Base-by-base conservation (phyloP, 1,139 yeast genomes). In the Meyerozyma smithsonii region DNA sequence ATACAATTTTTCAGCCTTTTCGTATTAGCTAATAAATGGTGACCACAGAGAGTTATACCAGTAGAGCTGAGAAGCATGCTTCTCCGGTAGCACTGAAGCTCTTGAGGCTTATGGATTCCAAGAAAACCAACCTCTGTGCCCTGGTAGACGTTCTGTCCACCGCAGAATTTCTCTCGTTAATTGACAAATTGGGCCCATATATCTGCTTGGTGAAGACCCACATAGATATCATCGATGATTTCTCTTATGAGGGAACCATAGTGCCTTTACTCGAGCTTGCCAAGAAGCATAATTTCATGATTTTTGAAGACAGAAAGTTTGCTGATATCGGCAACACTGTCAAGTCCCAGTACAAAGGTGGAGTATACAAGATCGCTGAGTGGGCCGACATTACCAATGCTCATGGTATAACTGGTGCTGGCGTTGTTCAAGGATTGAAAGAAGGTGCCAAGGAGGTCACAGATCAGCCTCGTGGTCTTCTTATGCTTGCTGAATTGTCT, bases 271-370 rank as follows among this genome's bases (percentile, higher is more conserved):
- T 84, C 45, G 78, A 61, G 42, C 68, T 90, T 25, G 78, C 96
- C 7, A 65, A 74, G 50, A 85, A 86, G 57, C 92, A 89, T 64
- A 77, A 84, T 46, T 90, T 90, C 52, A 65, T 92, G 72, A 83
- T 90, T 48, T 90, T 90, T 57, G 98, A 90, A 64, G 98, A 90
- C 64, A 78, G 99, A 49, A 94, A 94, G 67, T 94, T 94, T 64
- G 98, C 98, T 21, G 99, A 94, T 62, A 94, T 94, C 54, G 99
- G 99, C n/a, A 88, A 89, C 55, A 94, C 98, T 1, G 98, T 92
- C 39, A 90, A 90, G 64, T 76, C 87, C 33, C 99, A 94, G 64
- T 94, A 92, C 63, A 69, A 84, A 32, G 87, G 95, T 34, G 99
- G 99, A 36, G 83, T 88, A 4, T 89, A 79, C 68, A 79, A 78